phyloP scores from a whole-genome alignment of 176 grass and related monocot genomes.

The Cocos nucifera region DNA sequence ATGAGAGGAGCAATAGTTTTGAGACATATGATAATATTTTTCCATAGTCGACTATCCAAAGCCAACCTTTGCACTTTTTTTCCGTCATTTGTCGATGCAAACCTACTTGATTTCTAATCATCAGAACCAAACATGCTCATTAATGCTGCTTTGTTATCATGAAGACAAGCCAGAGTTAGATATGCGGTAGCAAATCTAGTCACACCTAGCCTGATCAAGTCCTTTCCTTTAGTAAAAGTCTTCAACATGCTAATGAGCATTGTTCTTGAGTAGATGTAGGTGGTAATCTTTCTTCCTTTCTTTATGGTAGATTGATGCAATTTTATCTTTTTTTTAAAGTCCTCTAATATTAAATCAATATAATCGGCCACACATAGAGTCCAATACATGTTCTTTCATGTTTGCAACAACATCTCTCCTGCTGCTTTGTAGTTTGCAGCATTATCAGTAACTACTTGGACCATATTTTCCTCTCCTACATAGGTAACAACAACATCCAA shows the following conservation, averaged over 20 bases:
- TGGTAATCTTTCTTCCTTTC: background rate
- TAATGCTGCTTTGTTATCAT: background rate
- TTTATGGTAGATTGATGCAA: background rate
- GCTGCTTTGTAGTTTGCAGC: background rate
- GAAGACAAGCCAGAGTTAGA: background rate
- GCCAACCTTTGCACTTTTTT: background rate
- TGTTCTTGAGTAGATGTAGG: background rate
- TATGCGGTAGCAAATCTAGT: background rate
- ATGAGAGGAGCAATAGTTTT: background rate
- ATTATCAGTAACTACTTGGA: background rate
- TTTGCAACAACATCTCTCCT: background rate
- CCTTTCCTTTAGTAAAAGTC: background rate
- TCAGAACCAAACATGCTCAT: background rate
- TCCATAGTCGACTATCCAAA: conserved; percentile 1
- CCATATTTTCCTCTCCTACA: background rate
- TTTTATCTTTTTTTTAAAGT: background rate
- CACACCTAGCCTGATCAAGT: background rate
- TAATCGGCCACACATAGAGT: background rate
- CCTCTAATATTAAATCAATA: background rate
- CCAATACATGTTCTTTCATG: background rate
- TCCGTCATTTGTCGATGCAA: background rate
- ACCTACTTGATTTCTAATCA: background rate
- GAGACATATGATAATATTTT: background rate
- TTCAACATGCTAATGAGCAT: background rate
- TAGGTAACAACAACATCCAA: background rate